Evolutionary conservation across 75 land plant genomes (phyloP), one percentile per base, ranked within the genome.

Genomic region (Adiantum capillusveneris): DNA sequence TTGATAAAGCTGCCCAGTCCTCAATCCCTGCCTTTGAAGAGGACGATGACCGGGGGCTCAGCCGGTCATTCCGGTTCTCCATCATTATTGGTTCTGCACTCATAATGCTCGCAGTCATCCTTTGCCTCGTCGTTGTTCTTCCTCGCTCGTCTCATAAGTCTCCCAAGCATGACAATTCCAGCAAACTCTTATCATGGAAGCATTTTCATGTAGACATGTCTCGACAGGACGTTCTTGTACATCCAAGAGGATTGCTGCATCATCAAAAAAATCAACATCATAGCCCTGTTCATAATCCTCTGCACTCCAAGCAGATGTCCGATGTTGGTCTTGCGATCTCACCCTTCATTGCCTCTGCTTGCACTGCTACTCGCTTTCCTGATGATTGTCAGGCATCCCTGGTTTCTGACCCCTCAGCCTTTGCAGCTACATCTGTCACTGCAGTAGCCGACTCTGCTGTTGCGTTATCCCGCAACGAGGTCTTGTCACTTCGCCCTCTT

Each of bases 401-500:
- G 21, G 22, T 6, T 21, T 49, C 6, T 51, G 50, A 21, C 72
- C 82, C 16, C 25, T 79, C 6, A 56, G 60, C 25, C 25, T 39
- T 1, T 57, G 81, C 2, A 19, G 14, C 16, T 59, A 66, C 29
- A 73, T 79, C 69, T 31, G 31, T 19, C 0, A 16, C 29, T 30
- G 72, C 26, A 30, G 7, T 34, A 34, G 37, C 9, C 37, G 9
- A 9, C 9, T 83, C 18, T 50, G 11, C 52, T 17, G 50, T n/a
- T 36, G 57, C 26, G 13, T 5, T 25, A 14, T 53, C 43, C 53
- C 50, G 28, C 44, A 68, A 14, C 0, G 29, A 0, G 0, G 71
- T 0, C 37, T 70, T 11, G 43, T 64, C 24, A 9, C 57, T 0
- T 70, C 83, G 25, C 79, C 75, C 36, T 44, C 63, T 3, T 75